Conservation (phyloP, 2,329 filamentous ascomycete genomes). For the Verticillium klebahnii region DNA sequence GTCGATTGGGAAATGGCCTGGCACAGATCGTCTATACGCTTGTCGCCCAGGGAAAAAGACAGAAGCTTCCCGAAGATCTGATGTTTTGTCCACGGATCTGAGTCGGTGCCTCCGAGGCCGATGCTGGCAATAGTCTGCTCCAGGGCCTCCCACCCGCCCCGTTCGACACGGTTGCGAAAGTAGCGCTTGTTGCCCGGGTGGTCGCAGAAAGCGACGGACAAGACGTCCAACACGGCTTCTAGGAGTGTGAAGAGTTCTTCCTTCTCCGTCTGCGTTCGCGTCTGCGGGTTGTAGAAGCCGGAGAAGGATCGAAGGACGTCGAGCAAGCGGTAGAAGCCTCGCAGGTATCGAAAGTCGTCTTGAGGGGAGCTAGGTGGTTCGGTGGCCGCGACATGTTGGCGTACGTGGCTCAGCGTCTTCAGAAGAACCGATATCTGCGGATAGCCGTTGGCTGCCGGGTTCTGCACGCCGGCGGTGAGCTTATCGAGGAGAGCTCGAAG, state of each 20-base stretch:
- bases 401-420: constrained; percentile 58
- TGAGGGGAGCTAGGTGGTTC: constrained; percentile 49
- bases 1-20: constrained; percentile 36
- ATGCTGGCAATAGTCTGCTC: constrained; percentile 68
- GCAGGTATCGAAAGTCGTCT: constrained; percentile 77
- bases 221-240: constrained; percentile 65
- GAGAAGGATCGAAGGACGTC: constrained; percentile 65
- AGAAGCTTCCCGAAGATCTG: constrained; percentile 81
- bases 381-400: constrained; percentile 53
- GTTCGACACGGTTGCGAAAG: constrained; percentile 72
- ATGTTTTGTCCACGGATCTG: constrained; percentile 62
- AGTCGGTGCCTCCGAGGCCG: constrained; percentile 59
- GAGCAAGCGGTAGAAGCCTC: constrained; percentile 73
- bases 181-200: constrained; percentile 86
- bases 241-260: constrained; percentile 63
- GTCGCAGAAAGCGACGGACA: constrained; percentile 70
- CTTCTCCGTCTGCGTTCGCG: constrained; percentile 58
- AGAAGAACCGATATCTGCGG: constrained; percentile 44
- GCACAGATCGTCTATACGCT: constrained; percentile 67
- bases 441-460: constrained; percentile 33
- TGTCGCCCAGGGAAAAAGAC: constrained; percentile 75
- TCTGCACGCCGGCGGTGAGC: constrained; percentile 29
- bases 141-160: constrained; percentile 73
- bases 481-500: constrained; percentile 50
- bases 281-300: constrained; percentile 69